Evolutionary conservation across 2,329 filamentous ascomycete species (phyloP).

Genomic region (Gaeumannomyces tritici): DNA sequence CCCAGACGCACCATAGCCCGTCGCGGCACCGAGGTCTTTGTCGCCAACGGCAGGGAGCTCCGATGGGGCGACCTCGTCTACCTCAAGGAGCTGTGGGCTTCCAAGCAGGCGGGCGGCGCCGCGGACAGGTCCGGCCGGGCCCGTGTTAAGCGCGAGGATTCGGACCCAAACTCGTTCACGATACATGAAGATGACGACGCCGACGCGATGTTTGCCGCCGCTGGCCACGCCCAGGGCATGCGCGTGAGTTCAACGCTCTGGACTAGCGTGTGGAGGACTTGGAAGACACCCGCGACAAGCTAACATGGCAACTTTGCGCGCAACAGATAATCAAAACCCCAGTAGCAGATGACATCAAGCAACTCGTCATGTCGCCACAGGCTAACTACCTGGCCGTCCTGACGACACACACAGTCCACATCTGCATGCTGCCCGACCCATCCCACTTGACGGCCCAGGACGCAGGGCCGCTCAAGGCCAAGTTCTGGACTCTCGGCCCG

Average conservation of each 20-base stretch:
- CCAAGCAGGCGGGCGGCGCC: conserved; percentile 20
- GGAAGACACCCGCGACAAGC: neutral
- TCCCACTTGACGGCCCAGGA: conserved; percentile 66
- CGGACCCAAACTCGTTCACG: conserved; percentile 20
- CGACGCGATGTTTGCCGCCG: conserved; percentile 16
- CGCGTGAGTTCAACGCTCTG: conserved; percentile 37
- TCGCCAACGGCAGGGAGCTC: conserved; percentile 80
- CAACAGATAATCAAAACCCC: conserved; percentile 64
- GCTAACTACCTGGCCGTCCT: conserved; percentile 75
- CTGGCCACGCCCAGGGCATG: conserved; percentile 29
- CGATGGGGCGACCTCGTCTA: conserved; percentile 80
- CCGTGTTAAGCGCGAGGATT: conserved; percentile 39
- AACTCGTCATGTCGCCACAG: conserved; percentile 76
- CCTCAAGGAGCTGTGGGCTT: conserved; percentile 56
- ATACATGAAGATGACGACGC: conserved; percentile 4
- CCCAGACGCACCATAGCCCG: conserved; percentile 63
- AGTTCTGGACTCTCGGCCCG: conserved; percentile 84
- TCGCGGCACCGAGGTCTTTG: conserved; percentile 79
- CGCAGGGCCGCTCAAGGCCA: conserved; percentile 61
- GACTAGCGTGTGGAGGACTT: too few species aligned
- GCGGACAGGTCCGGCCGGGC: conserved; percentile 11
- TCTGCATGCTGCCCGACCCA: conserved; percentile 75
- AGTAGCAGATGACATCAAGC: conserved; percentile 72
- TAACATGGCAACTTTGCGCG: conserved; percentile 7
- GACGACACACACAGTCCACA: conserved; percentile 79